Conservation (phyloP, 768 basidiomycete genomes). For the Suillus discolor region DNA sequence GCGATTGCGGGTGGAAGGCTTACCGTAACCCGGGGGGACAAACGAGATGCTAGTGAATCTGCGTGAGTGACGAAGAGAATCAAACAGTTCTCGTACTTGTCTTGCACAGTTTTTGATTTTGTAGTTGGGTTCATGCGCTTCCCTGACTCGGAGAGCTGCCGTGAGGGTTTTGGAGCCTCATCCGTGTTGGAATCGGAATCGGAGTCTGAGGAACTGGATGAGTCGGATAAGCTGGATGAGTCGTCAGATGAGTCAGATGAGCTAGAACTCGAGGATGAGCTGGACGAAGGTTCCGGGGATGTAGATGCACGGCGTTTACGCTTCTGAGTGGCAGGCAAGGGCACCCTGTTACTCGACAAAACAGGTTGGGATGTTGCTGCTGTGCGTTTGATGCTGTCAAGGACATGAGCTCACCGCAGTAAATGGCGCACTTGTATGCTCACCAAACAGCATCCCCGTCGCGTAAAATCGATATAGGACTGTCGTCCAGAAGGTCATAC, state of each 20-base stretch:
- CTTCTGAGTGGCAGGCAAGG: conserved; percentile 15
- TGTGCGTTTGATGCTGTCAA: not conserved
- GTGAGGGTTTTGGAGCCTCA: conserved; percentile 16
- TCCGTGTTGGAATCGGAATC: conserved; percentile 22
- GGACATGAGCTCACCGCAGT: not conserved
- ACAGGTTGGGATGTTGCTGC: not conserved
- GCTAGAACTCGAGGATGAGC: conserved; percentile 16
- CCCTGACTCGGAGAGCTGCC: conserved; percentile 10
- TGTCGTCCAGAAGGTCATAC: conserved; percentile 30
- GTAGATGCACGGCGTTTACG: conserved; percentile 28
- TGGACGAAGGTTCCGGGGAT: conserved; percentile 21
- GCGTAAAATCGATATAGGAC: conserved; percentile 26
- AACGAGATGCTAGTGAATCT: conserved; percentile 14
- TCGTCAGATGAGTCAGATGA: conserved; percentile 27
- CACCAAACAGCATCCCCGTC: conserved; percentile 33
- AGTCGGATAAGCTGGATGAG: conserved; percentile 14
- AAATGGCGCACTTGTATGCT: conserved; percentile 5
- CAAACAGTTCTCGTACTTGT: conserved; percentile 7
- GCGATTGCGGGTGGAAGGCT: conserved; percentile 54
- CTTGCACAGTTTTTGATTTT: conserved; percentile 3
- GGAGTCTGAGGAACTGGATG: conserved; percentile 14
- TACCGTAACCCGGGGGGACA: conserved; percentile 64
- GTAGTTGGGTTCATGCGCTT: conserved; percentile 9
- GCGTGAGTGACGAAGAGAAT: not conserved
- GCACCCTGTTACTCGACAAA: not conserved